Evolutionary conservation across 2,329 filamentous ascomycete genomes (phyloP).

Genomic region (Chaetothyriales sp.): DNA sequence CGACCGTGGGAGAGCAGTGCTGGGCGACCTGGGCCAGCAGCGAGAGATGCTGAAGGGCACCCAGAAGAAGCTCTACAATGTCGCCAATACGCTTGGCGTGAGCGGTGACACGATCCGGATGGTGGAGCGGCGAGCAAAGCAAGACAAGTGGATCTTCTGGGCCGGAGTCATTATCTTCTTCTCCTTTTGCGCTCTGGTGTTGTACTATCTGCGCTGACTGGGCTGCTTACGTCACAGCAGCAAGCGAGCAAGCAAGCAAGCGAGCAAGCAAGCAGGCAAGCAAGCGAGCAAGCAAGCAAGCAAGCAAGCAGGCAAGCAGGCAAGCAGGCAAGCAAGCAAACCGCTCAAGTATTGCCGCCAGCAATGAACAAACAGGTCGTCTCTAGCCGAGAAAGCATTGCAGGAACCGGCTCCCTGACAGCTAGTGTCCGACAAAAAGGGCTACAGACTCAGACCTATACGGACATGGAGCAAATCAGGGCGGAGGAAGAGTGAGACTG

Average conservation of each 20-base stretch:
- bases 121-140: slow-evolving; percentile 78
- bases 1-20: slow-evolving; percentile 75
- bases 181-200: slow-evolving; percentile 76
- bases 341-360: not conserved
- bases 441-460: not conserved
- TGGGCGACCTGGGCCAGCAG: slow-evolving; percentile 79
- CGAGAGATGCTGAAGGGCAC: slow-evolving; percentile 91
- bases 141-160: slow-evolving; percentile 98
- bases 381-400: not conserved
- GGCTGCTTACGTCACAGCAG: not conserved
- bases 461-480: no score
- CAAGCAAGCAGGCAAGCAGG: no score
- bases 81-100: slow-evolving; percentile 84
- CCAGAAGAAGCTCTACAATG: slow-evolving; percentile 77
- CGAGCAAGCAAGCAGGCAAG: no score
- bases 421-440: slow-evolving; percentile 3
- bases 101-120: slow-evolving; percentile 94
- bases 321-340: not conserved
- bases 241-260: not conserved
- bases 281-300: no score
- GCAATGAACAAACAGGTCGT: not conserved
- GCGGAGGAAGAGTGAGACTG: no score
- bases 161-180: slow-evolving; percentile 77
- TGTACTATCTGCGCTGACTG: slow-evolving; percentile 66
- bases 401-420: not conserved